Conservation (phyloP, 352 stramenopile species). For the Phytophthora podocarpi region DNA sequence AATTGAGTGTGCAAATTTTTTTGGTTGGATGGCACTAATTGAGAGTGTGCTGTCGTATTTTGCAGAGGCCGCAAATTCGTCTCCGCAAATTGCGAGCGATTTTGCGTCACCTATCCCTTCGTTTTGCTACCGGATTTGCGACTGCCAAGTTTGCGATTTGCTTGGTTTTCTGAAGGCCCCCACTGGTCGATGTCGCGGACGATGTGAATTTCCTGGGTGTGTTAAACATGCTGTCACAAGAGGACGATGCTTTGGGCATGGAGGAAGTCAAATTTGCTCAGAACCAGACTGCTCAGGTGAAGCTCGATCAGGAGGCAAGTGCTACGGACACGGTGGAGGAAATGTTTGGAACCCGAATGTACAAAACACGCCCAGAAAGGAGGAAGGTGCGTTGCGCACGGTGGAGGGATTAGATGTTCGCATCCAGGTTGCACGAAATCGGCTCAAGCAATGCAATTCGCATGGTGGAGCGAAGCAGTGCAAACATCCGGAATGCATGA, state of each 20-base stretch:
- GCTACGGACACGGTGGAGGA: not conserved
- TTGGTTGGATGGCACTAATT: no score
- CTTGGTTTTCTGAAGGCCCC: no score
- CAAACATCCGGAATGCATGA: not conserved
- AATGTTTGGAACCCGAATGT: not conserved
- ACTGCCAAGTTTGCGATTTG: no score
- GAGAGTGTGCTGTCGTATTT: no score
- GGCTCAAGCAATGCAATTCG: not conserved
- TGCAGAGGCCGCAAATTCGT: no score
- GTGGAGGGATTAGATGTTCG: not conserved
- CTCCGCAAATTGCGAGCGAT: no score
- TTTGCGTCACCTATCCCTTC: no score
- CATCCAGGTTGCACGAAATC: not conserved
- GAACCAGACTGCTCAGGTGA: not conserved
- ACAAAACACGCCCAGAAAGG: not conserved
- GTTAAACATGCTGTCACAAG: not conserved
- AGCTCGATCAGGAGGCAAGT: constrained; percentile 1
- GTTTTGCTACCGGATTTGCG: no score
- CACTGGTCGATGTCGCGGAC: not conserved
- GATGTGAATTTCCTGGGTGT: not conserved
- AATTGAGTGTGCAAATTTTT: no score
- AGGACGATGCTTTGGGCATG: not conserved
- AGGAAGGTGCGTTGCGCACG: not conserved
- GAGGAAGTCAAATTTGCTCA: not conserved
- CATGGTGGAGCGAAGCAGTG: not conserved